phyloP scores from a whole-genome alignment of 306 rosid species.

The Corylus avellana region DNA sequence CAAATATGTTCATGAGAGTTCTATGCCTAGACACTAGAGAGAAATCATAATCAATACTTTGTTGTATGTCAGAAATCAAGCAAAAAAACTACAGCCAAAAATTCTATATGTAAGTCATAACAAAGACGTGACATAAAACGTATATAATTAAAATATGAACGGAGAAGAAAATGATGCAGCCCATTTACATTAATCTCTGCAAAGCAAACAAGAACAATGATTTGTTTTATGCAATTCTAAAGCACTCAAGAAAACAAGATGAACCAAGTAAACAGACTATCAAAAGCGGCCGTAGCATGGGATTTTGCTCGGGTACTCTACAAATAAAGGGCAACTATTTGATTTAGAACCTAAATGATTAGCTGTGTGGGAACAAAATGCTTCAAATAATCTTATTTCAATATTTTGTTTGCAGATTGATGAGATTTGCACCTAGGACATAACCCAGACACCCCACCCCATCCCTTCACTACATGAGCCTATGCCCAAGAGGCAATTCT shows the following conservation, averaged over 20 bases:
- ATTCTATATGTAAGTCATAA: not conserved
- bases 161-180: not conserved
- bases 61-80: constrained; percentile 17
- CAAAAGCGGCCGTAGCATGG: constrained; percentile 7
- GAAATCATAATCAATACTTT: not conserved
- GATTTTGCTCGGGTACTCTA: not conserved
- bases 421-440: not conserved
- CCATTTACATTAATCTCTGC: not conserved
- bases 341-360: not conserved
- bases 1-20: constrained; percentile 85
- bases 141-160: not conserved
- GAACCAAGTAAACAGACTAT: not conserved
- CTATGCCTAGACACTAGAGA: constrained; percentile 86
- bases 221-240: not conserved
- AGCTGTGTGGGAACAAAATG: not conserved
- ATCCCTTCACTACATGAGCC: too few species aligned
- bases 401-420: not conserved
- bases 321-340: not conserved
- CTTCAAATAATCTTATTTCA: not conserved
- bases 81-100: constrained; percentile 10
- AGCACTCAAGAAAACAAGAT: not conserved
- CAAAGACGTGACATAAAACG: not conserved
- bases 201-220: not conserved
- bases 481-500: too few species aligned
- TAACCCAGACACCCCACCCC: not conserved